Evolutionary conservation across 1,139 yeast species (phyloP), one percentile per base, ranked within the genome.

Genomic region (Blastobotrys elegans): DNA sequence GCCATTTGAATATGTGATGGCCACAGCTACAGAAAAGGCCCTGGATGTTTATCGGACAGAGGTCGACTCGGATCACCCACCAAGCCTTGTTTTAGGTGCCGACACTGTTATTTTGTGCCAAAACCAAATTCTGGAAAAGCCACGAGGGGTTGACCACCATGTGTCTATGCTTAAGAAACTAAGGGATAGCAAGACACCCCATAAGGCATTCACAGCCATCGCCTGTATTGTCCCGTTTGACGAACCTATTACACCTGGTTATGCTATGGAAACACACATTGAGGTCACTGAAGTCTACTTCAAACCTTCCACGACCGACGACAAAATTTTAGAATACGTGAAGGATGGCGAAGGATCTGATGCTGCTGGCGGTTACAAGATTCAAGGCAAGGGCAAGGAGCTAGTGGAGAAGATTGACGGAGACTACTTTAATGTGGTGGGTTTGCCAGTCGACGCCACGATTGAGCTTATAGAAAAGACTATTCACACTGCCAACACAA

Each of bases 301-400:
- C 62, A 80, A 80, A 53, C 53, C 63, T 1, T 57, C 65, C 2
- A 62, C 80, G 13, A 71, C 79, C 1, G 80, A 79, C 51, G 77
- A 72, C 16, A 67, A 82, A 32, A 62, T 90, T 2, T 59, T 74
- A 32, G 70, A 72, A 14, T 92, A 90, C 63, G 82, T 86, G 10
- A 74, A 73, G 1, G 69, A 81, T 2, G 84, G 76, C 24, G 97
- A 90, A 63, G 98, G 94, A 0, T 52, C 73, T 4, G 74, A 77
- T 37, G 97, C 86, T 1, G 97, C 97, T 0, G 98, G 97, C 6
- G 98, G 98, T 1, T 89, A 88, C 68, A 83, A 82, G 57, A 83
- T 84, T 52, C 97, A 92, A 64, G 39, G 44, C 16, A 86, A 82
- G 1, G 83, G 86, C 2, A 58, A 65, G 30, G 60, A 82, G 40